Evolutionary conservation across 805 yeast genomes (phyloP).

Genomic region (Suhomyces prunicola): DNA sequence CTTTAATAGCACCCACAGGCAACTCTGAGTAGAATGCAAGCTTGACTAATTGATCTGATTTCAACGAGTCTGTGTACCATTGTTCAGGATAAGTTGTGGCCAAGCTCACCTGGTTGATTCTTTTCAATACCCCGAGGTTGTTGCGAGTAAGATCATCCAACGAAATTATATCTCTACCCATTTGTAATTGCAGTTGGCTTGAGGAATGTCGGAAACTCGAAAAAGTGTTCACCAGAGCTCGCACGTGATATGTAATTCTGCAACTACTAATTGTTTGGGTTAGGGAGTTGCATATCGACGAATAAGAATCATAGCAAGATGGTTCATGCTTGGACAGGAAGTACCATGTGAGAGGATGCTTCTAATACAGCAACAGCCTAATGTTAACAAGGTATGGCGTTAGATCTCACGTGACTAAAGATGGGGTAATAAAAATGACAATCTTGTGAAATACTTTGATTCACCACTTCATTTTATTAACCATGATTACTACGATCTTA

Average conservation of each 20-base stretch:
- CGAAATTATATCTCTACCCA: slow-evolving; percentile 45
- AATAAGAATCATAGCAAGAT: not conserved
- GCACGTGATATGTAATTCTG: not conserved
- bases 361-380: not conserved
- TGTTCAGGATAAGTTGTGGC: slow-evolving; percentile 50
- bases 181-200: slow-evolving; percentile 3
- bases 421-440: not conserved
- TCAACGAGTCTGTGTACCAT: slow-evolving; percentile 50
- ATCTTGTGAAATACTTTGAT: not conserved
- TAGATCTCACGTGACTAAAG: not conserved
- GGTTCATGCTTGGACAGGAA: not conserved
- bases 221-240: not conserved
- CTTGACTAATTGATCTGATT: slow-evolving; percentile 50
- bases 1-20: slow-evolving; percentile 76
- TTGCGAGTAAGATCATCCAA: slow-evolving; percentile 59
- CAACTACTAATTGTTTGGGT: not conserved
- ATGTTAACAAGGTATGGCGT: not conserved
- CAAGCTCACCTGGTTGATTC: slow-evolving; percentile 51
- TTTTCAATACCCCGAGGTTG: slow-evolving; percentile 57
- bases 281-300: not conserved
- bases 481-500: slow-evolving; percentile 27
- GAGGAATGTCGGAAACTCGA: not conserved
- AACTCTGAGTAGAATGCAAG: slow-evolving; percentile 69
- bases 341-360: not conserved
- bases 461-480: not conserved